A percentile compares a stretch with the other conserved stretches of the same genome.
These are phyloP conservation scores for Termitomyces heimii DNA, from an alignment of 768 basidiomycete species.

Conservation along the genomic window DNA sequence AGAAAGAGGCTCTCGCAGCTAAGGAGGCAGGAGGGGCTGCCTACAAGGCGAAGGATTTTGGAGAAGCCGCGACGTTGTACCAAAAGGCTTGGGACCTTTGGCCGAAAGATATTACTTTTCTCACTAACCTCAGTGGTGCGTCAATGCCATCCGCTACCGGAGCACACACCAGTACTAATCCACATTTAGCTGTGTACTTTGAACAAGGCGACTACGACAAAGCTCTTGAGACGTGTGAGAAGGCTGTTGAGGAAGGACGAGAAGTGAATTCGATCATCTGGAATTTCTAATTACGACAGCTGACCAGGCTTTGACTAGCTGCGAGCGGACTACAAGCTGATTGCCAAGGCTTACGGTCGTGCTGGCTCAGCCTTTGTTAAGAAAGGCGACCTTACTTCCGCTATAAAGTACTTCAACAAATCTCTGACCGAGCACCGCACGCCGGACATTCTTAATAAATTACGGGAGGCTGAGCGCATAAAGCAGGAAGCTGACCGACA, in stretches of 20 bases:
- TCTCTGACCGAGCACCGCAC: slow-evolving; percentile 96
- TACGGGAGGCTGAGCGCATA: slow-evolving; percentile 75
- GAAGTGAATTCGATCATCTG: slow-evolving; percentile 31
- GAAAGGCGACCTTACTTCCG: slow-evolving; percentile 67
- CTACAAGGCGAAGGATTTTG: slow-evolving; percentile 85
- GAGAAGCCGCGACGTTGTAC: slow-evolving; percentile 70
- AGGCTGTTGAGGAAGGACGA: slow-evolving; percentile 95
- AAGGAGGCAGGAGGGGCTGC: slow-evolving; percentile 76
- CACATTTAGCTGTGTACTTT: slow-evolving; percentile 73
- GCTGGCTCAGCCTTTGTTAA: slow-evolving; percentile 81
- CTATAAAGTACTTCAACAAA: slow-evolving; percentile 91
- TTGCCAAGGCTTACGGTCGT: slow-evolving; percentile 93
- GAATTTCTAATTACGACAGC: neutral
- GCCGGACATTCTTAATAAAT: slow-evolving; percentile 84
- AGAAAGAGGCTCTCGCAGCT: slow-evolving; percentile 71
- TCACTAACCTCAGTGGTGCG: slow-evolving; percentile 85
- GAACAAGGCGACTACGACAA: slow-evolving; percentile 92
- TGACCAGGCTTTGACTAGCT: slow-evolving; percentile 34
- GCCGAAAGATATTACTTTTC: slow-evolving; percentile 90
- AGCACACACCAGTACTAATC: neutral
- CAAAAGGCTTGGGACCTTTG: slow-evolving; percentile 87
- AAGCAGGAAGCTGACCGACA: slow-evolving; percentile 73
- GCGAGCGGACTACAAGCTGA: slow-evolving; percentile 89
- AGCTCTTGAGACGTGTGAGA: slow-evolving; percentile 86
- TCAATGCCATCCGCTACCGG: neutral